These are phyloP conservation scores for Magnaporthiopsis incrustans DNA, from an alignment of 2,329 filamentous ascomycete genomes.

Conservation along the genomic window DNA sequence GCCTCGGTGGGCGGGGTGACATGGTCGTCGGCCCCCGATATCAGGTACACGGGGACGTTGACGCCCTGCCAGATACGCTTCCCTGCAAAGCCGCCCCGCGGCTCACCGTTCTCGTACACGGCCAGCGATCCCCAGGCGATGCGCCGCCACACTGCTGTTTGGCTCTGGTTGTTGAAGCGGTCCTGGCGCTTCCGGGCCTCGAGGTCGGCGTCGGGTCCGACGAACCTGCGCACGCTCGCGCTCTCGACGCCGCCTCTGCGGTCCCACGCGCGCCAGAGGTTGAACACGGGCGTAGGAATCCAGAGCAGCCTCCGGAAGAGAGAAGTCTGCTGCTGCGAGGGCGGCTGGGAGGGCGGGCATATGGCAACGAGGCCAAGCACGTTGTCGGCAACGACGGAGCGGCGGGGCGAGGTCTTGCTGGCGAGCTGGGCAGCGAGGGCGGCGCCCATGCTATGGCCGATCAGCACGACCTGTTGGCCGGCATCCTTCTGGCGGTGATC, in stretches of 20 bases:
- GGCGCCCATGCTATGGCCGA: constrained; percentile 88
- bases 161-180: constrained; percentile 74
- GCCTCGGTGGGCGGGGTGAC: constrained; percentile 44
- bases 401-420: constrained; percentile 34
- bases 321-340: constrained; percentile 41
- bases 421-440: constrained; percentile 68
- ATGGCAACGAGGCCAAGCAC: constrained; percentile 74
- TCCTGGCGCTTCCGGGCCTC: constrained; percentile 61
- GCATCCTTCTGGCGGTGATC: constrained; percentile 56
- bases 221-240: constrained; percentile 69
- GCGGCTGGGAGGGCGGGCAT: constrained; percentile 65
- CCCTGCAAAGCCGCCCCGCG: constrained; percentile 60
- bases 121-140: constrained; percentile 70
- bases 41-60: constrained; percentile 65
- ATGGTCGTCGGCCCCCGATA: constrained; percentile 69
- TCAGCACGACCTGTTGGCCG: constrained; percentile 65
- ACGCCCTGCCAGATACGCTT: constrained; percentile 64
- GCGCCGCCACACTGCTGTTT: constrained; percentile 71
- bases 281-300: constrained; percentile 65
- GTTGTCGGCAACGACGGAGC: constrained; percentile 41
- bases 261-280: constrained; percentile 72
- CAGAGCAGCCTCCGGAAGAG: constrained; percentile 51
- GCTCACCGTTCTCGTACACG: constrained; percentile 41
- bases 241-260: constrained; percentile 70
- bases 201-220: constrained; percentile 56